phyloP scores from a whole-genome alignment of 495 filamentous ascomycete species.

The Massariosphaeria phaeospora region DNA sequence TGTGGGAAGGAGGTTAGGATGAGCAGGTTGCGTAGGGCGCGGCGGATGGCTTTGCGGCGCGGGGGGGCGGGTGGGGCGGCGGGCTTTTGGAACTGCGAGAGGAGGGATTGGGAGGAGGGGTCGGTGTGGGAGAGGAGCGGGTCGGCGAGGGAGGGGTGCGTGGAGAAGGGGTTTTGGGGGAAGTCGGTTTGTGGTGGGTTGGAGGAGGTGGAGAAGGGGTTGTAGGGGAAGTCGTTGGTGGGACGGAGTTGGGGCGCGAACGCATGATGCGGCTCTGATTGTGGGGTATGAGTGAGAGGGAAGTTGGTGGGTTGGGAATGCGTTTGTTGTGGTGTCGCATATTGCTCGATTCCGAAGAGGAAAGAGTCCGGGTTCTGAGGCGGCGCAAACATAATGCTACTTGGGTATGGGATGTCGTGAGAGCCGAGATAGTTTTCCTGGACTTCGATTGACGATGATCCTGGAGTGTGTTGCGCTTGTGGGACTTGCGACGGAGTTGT shows the following conservation, averaged over 20 bases:
- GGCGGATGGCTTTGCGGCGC: slow-evolving; percentile 15
- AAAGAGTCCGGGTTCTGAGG: slow-evolving; percentile 28
- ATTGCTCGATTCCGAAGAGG: slow-evolving; percentile 39
- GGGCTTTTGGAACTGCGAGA: slow-evolving; percentile 15
- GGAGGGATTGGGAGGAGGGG: slow-evolving; percentile 13
- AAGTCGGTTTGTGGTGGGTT: not conserved
- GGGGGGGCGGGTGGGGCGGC: slow-evolving; percentile 18
- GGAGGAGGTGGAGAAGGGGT: not conserved
- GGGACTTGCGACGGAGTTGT: not conserved
- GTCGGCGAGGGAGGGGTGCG: slow-evolving; percentile 8
- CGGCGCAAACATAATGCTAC: slow-evolving; percentile 16
- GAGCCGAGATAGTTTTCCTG: not conserved
- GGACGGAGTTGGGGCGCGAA: not conserved
- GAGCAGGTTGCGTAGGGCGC: slow-evolving; percentile 33
- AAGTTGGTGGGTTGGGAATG: slow-evolving; percentile 4
- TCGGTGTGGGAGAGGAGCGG: slow-evolving; percentile 18
- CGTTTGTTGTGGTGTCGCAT: slow-evolving; percentile 16
- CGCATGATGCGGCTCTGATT: not conserved
- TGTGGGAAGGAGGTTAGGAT: slow-evolving; percentile 26
- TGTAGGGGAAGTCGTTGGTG: not conserved
- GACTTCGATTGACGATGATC: too few species aligned
- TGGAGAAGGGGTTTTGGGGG: slow-evolving; percentile 11
- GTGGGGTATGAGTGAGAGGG: not conserved
- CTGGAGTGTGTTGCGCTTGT: not conserved
- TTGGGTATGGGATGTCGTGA: slow-evolving; percentile 8